phyloP scores from a whole-genome alignment of 1,284 basidiomycete species.

The Sporisorium graminicola region DNA sequence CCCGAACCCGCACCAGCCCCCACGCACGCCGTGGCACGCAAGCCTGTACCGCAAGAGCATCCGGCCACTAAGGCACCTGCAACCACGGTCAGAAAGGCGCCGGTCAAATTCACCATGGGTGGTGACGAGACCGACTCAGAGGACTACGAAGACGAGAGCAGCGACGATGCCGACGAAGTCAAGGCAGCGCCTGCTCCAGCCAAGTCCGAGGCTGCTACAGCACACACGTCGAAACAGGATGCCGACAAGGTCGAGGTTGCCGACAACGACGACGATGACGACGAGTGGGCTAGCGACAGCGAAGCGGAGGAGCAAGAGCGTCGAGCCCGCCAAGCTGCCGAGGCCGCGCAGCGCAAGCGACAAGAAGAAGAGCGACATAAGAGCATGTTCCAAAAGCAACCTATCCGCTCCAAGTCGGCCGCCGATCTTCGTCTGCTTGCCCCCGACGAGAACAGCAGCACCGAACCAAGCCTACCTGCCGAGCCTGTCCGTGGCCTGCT shows the following conservation, averaged over 20 bases:
- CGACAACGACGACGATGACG: constrained; percentile 55
- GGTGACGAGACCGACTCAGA: constrained; percentile 61
- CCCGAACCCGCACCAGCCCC: constrained; percentile 33
- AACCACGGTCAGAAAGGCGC: constrained; percentile 37
- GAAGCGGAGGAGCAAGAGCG: constrained; percentile 68
- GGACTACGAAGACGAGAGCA: constrained; percentile 56
- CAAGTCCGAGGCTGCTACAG: constrained; percentile 2
- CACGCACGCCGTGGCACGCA: constrained; percentile 34
- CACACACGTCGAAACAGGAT: constrained; percentile 12
- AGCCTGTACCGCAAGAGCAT: constrained; percentile 30
- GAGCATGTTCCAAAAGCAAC: constrained; percentile 82
- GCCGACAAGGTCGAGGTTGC: constrained; percentile 31
- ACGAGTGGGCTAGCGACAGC: constrained; percentile 68
- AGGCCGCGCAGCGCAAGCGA: constrained; percentile 70
- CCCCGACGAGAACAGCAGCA: constrained; percentile 16
- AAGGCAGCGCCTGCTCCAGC: neutral
- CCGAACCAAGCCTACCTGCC: constrained; percentile 29
- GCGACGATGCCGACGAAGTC: constrained; percentile 14
- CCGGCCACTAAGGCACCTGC: constrained; percentile 17
- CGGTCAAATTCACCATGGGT: constrained; percentile 65
- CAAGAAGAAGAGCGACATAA: constrained; percentile 78
- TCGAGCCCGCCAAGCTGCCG: constrained; percentile 59
- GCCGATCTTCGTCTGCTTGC: constrained; percentile 57
- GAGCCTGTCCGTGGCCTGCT: constrained; percentile 63
- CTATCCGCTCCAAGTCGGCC: constrained; percentile 71